Percentiles rank a stretch among this genome's conserved stretches.
These are phyloP conservation scores for Barnettozyma californica DNA, from an alignment of 805 yeast genomes.

Conservation along the genomic window DNA sequence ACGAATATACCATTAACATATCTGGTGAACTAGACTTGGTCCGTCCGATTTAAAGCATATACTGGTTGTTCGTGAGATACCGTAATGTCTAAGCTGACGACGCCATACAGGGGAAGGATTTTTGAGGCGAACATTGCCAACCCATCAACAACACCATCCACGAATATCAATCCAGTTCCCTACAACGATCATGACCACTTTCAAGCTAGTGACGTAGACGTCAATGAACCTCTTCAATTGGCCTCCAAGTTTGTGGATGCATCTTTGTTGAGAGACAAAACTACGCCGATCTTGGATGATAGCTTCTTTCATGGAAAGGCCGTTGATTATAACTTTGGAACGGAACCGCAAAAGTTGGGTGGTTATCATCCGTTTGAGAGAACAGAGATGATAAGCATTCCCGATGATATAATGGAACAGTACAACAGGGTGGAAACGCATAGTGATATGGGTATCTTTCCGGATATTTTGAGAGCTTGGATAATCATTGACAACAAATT, in stretches of 20 bases:
- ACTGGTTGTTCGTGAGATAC: background rate
- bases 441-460: conserved; percentile 77
- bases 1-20: too few species aligned
- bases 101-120: conserved; percentile 22
- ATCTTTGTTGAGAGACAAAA: conserved; percentile 52
- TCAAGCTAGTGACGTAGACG: conserved; percentile 27
- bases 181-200: conserved; percentile 27
- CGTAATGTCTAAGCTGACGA: conserved; percentile 8
- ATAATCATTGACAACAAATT: conserved; percentile 75
- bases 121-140: conserved; percentile 9
- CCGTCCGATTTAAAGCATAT: background rate
- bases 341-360: conserved; percentile 38
- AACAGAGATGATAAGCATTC: conserved; percentile 61
- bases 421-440: conserved; percentile 59
- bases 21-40: background rate
- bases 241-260: conserved; percentile 61
- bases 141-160: conserved; percentile 5
- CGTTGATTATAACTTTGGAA: conserved; percentile 63
- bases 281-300: conserved; percentile 50
- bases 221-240: conserved; percentile 39
- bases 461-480: conserved; percentile 82
- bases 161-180: conserved; percentile 11
- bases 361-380: conserved; percentile 74
- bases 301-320: conserved; percentile 45
- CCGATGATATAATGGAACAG: conserved; percentile 74